These are phyloP conservation scores for Nepenthes mirabilis DNA, from an alignment of 148 eudicot species.

Conservation along the genomic window DNA sequence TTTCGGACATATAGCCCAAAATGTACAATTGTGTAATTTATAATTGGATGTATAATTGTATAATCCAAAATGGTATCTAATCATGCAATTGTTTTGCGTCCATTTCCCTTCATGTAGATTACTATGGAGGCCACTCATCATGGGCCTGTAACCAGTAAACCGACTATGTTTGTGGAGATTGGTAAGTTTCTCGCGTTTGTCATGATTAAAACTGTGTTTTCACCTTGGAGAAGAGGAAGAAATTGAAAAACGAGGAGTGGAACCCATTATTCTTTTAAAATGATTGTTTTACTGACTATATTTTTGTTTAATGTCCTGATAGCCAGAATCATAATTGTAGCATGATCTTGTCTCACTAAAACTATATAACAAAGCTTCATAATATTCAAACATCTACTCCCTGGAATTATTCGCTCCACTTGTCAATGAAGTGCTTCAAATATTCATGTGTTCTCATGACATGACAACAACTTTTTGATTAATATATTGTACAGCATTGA, in stretches of 20 bases:
- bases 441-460: too few relatives aligned
- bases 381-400: too few relatives aligned
- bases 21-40: neutral
- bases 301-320: too few relatives aligned
- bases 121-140: conserved; percentile 96
- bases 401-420: too few relatives aligned
- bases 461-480: too few relatives aligned
- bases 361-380: too few relatives aligned
- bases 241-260: neutral
- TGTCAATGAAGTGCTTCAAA: too few relatives aligned
- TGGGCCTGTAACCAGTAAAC: conserved; percentile 79
- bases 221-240: neutral
- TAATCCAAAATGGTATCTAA: neutral
- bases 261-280: neutral
- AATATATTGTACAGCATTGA: too few relatives aligned
- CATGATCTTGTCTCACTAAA: too few relatives aligned
- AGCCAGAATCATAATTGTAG: too few relatives aligned
- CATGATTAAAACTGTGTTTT: neutral
- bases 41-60: neutral
- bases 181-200: conserved; percentile 19
- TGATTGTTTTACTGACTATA: too few relatives aligned
- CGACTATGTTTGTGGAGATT: conserved; percentile 81
- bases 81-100: neutral
- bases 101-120: conserved; percentile 28
- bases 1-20: neutral